Percentiles rank a stretch among this genome's conserved stretches.
phyloP scores from a whole-genome alignment of 768 basidiomycete genomes.

The Pisolithus tinctorius region DNA sequence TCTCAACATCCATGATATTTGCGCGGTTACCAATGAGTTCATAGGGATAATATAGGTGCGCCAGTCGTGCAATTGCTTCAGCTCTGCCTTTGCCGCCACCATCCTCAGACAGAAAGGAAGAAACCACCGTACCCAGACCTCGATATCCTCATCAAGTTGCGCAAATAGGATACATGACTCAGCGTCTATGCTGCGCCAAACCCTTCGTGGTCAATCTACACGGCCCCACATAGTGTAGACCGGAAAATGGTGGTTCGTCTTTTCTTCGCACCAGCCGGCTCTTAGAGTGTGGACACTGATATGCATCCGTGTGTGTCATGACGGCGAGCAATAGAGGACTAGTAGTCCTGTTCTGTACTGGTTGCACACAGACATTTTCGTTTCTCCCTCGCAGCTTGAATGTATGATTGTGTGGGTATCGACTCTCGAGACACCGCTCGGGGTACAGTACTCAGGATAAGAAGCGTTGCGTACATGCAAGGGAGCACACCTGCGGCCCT shows the following conservation, averaged over 20 bases:
- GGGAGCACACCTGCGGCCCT: constrained; percentile 23
- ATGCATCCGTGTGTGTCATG: constrained; percentile 43
- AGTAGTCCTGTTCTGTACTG: constrained; percentile 54
- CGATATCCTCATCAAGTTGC: too few species aligned
- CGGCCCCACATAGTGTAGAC: too few species aligned
- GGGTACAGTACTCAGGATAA: constrained; percentile 11
- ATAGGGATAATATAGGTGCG: too few species aligned
- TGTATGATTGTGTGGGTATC: constrained; percentile 67
- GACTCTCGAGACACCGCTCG: constrained; percentile 28
- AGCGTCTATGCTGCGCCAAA: too few species aligned
- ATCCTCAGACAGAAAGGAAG: too few species aligned
- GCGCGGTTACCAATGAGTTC: too few species aligned
- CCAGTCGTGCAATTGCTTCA: too few species aligned
- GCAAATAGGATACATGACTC: too few species aligned
- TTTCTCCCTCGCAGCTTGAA: constrained; percentile 67
- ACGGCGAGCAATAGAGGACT: constrained; percentile 61
- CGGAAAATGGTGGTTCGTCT: constrained; percentile 47
- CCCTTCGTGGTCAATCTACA: too few species aligned
- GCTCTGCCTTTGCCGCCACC: too few species aligned
- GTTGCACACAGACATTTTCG: constrained; percentile 59
- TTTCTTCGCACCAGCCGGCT: constrained; percentile 80
- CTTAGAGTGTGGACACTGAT: constrained; percentile 75
- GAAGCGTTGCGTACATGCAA: neutral
- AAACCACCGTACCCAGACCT: too few species aligned
- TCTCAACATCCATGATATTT: too few species aligned